These are phyloP conservation scores for Coccomyxa sp. DNA, from an alignment of 139 green algal species.

Conservation along the genomic window DNA sequence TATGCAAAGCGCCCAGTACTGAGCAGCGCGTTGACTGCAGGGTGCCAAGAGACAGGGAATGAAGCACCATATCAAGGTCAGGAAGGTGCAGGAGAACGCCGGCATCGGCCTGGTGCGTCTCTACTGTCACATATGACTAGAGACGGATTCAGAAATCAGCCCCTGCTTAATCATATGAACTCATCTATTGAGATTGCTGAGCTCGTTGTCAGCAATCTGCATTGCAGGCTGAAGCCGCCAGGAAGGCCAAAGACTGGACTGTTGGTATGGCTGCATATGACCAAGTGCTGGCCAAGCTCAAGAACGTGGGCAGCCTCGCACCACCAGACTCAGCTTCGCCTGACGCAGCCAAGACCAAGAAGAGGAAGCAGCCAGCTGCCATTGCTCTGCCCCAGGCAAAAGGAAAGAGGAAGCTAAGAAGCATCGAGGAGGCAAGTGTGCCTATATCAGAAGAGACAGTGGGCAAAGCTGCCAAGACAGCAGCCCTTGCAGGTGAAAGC, in stretches of 20 bases:
- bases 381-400: neutral
- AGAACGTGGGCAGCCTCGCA: too few relatives aligned
- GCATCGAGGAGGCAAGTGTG: too few relatives aligned
- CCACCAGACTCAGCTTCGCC: too few relatives aligned
- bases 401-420: neutral
- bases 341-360: neutral
- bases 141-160: too few relatives aligned
- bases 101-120: neutral
- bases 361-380: neutral
- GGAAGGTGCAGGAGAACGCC: neutral
- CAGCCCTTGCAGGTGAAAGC: neutral
- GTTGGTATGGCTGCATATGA: conserved; percentile 69
- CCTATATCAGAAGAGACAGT: too few relatives aligned
- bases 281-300: conserved; percentile 59
- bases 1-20: neutral
- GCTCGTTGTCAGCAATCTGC: neutral
- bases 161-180: neutral
- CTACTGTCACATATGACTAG: too few relatives aligned
- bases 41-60: neutral
- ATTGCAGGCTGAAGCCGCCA: conserved; percentile 43
- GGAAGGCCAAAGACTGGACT: conserved; percentile 58
- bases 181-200: neutral
- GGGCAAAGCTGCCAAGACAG: neutral
- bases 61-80: neutral
- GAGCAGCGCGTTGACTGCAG: neutral